Evolutionary conservation across 1,284 basidiomycete genomes (phyloP).

Genomic region (Puccinia horiana): DNA sequence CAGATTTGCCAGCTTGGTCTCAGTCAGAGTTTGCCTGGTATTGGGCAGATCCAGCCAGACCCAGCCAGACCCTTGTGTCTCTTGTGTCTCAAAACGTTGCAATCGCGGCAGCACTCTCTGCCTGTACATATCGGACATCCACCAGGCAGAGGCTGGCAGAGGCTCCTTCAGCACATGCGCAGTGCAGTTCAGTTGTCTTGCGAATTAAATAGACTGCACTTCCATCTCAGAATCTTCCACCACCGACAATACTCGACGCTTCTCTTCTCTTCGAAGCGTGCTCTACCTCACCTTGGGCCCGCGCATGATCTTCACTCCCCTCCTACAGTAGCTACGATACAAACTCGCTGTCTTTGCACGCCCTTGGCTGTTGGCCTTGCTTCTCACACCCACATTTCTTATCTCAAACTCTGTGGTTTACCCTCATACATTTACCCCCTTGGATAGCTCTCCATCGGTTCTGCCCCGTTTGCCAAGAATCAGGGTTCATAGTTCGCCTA

Average conservation of each 20-base stretch:
- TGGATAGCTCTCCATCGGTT: background rate
- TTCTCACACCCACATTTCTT: background rate
- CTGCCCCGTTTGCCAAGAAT: background rate
- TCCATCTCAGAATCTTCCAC: background rate
- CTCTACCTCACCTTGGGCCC: background rate
- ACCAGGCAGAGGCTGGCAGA: no score
- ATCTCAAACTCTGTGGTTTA: background rate
- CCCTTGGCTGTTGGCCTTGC: background rate
- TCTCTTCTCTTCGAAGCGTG: background rate
- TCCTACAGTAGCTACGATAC: background rate
- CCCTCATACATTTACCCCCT: background rate
- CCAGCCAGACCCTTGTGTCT: background rate
- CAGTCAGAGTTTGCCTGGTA: background rate
- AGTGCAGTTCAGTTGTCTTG: conserved; percentile 5
- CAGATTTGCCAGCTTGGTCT: conserved; percentile 7
- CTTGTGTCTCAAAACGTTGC: conserved; percentile 10
- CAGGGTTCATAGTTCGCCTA: background rate
- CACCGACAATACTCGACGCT: background rate
- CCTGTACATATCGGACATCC: background rate
- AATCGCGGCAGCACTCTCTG: background rate
- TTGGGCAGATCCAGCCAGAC: background rate
- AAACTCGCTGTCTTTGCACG: background rate
- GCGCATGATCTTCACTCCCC: background rate
- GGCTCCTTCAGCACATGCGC: background rate
- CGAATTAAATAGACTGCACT: background rate